A percentile compares a stretch with the other conserved stretches of the same genome.
These are phyloP conservation scores for Daphne laureola DNA, from an alignment of 441 rosid species.

Conservation along the genomic window DNA sequence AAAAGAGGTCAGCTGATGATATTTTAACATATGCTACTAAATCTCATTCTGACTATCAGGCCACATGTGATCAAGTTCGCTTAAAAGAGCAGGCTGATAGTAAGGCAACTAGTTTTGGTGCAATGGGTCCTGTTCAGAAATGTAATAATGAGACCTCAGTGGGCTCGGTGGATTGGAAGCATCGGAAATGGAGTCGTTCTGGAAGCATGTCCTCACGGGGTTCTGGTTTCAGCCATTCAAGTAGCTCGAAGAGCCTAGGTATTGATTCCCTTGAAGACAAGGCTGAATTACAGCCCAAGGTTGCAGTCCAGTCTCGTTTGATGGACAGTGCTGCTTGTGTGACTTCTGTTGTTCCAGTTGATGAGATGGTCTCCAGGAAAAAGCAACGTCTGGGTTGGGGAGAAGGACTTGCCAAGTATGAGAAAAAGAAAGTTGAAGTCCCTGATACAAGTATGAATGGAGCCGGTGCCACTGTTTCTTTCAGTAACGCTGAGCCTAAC, in stretches of 20 bases:
- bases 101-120: conserved; percentile 32
- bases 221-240: conserved; percentile 89
- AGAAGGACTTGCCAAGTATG: conserved; percentile 95
- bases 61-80: conserved; percentile 42
- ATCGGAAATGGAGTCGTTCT: conserved; percentile 70
- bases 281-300: conserved; percentile 41
- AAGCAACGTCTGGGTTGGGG: conserved; percentile 98
- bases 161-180: conserved; percentile 66
- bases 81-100: conserved; percentile 47
- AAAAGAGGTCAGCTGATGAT: conserved; percentile 59
- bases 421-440: conserved; percentile 85
- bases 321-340: conserved; percentile 55
- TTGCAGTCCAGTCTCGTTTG: conserved; percentile 49
- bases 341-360: conserved; percentile 41
- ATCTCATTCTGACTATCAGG: conserved; percentile 40
- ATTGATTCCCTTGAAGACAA: conserved; percentile 63
- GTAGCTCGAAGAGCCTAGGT: conserved; percentile 81
- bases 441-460: conserved; percentile 41
- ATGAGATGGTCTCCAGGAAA: conserved; percentile 66
- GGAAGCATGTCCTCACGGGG: conserved; percentile 88
- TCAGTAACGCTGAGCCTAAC: conserved; percentile 31
- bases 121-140: conserved; percentile 36
- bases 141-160: conserved; percentile 48
- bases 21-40: conserved; percentile 32
- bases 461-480: conserved; percentile 31